Conservation (phyloP, 2,329 filamentous ascomycete species). For the Fusarium beomiforme region DNA sequence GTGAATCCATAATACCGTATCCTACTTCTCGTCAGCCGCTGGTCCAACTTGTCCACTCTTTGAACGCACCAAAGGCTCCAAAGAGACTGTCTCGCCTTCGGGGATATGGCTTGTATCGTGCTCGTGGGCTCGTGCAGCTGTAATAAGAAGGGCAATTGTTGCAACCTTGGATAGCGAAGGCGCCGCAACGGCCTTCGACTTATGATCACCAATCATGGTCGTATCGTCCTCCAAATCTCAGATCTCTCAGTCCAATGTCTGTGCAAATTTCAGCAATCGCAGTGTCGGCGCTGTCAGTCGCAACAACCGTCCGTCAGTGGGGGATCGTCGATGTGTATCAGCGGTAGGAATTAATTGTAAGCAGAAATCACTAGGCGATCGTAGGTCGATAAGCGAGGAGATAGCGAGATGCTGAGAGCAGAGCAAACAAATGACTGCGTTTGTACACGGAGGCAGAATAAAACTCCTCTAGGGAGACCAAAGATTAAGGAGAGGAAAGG, state of each 20-base stretch:
- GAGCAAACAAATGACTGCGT: slow-evolving; percentile 38
- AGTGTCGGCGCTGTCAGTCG: neutral
- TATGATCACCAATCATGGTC: slow-evolving; percentile 36
- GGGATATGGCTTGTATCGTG: slow-evolving; percentile 65
- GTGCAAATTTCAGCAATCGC: neutral
- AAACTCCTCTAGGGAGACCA: slow-evolving; percentile 16
- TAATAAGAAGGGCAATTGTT: slow-evolving; percentile 38
- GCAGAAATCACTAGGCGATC: neutral
- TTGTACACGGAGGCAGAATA: neutral
- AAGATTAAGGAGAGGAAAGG: neutral
- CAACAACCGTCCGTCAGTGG: slow-evolving; percentile 4
- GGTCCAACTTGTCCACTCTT: neutral
- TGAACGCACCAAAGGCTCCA: slow-evolving; percentile 74
- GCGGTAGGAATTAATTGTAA: slow-evolving; percentile 13
- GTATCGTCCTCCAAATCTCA: neutral
- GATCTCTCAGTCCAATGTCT: neutral
- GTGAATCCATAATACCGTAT: slow-evolving; percentile 90
- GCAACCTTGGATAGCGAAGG: slow-evolving; percentile 32
- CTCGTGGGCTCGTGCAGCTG: slow-evolving; percentile 55
- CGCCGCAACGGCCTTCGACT: slow-evolving; percentile 21
- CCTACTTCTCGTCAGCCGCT: slow-evolving; percentile 59
- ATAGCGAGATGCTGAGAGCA: slow-evolving; percentile 9
- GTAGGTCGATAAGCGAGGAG: slow-evolving; percentile 33
- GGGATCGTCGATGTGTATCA: slow-evolving; percentile 33
- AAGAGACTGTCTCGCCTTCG: slow-evolving; percentile 75